Conservation (phyloP, 768 basidiomycete species). For the Hemileccinum impolitum region DNA sequence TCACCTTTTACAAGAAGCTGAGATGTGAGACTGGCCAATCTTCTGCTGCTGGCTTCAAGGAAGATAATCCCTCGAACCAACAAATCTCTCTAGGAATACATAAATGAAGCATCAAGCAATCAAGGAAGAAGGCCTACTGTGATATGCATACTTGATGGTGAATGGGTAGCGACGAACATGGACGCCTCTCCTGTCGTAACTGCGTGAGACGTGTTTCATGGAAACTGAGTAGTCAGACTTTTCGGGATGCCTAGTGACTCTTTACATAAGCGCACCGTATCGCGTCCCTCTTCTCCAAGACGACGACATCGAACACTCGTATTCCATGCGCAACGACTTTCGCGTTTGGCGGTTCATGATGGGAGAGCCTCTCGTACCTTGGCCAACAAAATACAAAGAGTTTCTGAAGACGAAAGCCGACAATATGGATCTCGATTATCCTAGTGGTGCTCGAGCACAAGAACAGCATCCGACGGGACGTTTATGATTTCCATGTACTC, state of each 20-base stretch:
- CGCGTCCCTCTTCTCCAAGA: slow-evolving; percentile 11
- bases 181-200: too few relatives aligned
- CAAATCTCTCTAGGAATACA: too few relatives aligned
- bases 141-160: slow-evolving; percentile 30
- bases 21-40: too few relatives aligned
- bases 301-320: slow-evolving; percentile 3
- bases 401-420: slow-evolving; percentile 3
- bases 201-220: too few relatives aligned
- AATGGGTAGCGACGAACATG: slow-evolving; percentile 21
- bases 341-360: slow-evolving; percentile 9
- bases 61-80: too few relatives aligned
- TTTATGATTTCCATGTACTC: slow-evolving; percentile 20
- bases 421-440: slow-evolving; percentile 10
- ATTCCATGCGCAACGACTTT: slow-evolving; percentile 4
- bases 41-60: slow-evolving; percentile 24
- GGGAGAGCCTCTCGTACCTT: slow-evolving; percentile 1
- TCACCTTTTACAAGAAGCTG: slow-evolving; percentile 26
- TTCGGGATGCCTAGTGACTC: too few relatives aligned
- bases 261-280: too few relatives aligned
- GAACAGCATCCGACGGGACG: slow-evolving; percentile 26
- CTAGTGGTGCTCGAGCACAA: slow-evolving; percentile 15
- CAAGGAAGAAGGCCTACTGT: too few relatives aligned
- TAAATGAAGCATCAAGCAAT: too few relatives aligned
- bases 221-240: too few relatives aligned
- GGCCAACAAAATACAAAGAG: slow-evolving; percentile 5